Conservation (phyloP, 257 asterid genomes). For the Pogostemon cablin region DNA sequence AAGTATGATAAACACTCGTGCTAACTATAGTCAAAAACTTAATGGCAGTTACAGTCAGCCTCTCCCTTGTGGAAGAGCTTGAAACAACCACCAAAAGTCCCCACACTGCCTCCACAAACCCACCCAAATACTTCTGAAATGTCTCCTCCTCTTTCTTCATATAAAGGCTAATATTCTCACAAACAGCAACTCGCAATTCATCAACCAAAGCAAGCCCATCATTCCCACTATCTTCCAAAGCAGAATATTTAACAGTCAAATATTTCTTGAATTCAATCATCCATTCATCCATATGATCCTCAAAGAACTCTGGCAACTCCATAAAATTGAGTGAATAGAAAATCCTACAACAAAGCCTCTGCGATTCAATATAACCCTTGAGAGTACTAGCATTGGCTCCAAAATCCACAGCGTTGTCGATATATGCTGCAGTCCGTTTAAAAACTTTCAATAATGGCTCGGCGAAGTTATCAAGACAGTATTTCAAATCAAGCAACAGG, state of each 20-base stretch:
- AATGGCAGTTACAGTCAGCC: conserved; percentile 81
- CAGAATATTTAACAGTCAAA: conserved; percentile 56
- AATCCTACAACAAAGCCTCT: conserved; percentile 83
- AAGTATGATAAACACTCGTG: conserved; percentile 71
- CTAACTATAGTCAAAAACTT: conserved; percentile 84
- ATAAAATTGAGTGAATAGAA: conserved; percentile 76
- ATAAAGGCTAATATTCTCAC: conserved; percentile 81
- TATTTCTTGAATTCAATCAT: conserved; percentile 82
- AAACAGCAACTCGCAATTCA: conserved; percentile 79
- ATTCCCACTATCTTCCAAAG: conserved; percentile 66
- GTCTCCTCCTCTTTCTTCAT: conserved; percentile 84
- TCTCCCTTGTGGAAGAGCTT: conserved; percentile 66
- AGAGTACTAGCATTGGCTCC: conserved; percentile 49
- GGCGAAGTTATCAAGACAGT: conserved; percentile 83
- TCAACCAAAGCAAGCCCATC: conserved; percentile 87
- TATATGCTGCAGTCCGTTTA: conserved; percentile 54
- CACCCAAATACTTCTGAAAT: conserved; percentile 67
- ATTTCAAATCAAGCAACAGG: conserved; percentile 72
- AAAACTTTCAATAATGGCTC: conserved; percentile 71
- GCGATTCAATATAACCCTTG: conserved; percentile 74
- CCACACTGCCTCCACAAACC: conserved; percentile 92
- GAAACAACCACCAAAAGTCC: conserved; percentile 73
- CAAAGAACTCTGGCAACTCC: conserved; percentile 85
- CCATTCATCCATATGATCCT: conserved; percentile 93
- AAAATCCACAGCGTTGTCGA: conserved; percentile 55